Evolutionary conservation across 108 stramenopile species (phyloP).

Genomic region (Tribonema minus): DNA sequence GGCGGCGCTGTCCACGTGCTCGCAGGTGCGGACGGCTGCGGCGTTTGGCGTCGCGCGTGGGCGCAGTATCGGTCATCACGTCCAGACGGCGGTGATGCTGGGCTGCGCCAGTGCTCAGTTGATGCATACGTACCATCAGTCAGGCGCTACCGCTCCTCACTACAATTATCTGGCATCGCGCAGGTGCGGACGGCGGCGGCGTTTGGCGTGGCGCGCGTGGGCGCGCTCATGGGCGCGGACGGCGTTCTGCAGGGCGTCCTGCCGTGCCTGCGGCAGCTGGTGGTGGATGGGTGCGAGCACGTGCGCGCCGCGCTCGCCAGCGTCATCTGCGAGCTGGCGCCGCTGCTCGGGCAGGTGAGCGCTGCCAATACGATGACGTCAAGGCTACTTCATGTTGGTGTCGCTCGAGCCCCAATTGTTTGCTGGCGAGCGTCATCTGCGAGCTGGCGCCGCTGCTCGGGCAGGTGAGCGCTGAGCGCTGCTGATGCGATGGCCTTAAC

Average conservation of each 20-base stretch:
- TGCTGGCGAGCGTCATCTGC: constrained; percentile 82
- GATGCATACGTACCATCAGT: neutral
- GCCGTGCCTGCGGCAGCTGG: constrained; percentile 48
- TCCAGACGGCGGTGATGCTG: too few species aligned
- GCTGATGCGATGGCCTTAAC: too few species aligned
- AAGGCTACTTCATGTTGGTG: too few species aligned
- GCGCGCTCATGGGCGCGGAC: constrained; percentile 9
- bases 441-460: constrained; percentile 84
- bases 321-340: constrained; percentile 86
- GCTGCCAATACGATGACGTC: too few species aligned
- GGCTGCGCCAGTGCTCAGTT: too few species aligned
- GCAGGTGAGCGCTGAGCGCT: constrained; percentile 32
- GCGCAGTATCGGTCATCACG: too few species aligned
- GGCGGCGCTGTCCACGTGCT: too few species aligned
- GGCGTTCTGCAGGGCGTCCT: constrained; percentile 20
- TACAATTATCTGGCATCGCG: neutral
- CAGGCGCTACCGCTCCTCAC: neutral
- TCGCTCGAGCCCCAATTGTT: too few species aligned
- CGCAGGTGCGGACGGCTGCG: constrained; percentile 90
- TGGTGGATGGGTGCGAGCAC: constrained; percentile 48
- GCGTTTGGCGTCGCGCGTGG: constrained; percentile 70
- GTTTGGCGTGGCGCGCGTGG: constrained; percentile 60
- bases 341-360: constrained; percentile 65
- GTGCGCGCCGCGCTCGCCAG: constrained; percentile 79
- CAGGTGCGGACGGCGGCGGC: constrained; percentile 92